Evolutionary conservation across 139 green algal species (phyloP).

Genomic region (Microglena sp.): DNA sequence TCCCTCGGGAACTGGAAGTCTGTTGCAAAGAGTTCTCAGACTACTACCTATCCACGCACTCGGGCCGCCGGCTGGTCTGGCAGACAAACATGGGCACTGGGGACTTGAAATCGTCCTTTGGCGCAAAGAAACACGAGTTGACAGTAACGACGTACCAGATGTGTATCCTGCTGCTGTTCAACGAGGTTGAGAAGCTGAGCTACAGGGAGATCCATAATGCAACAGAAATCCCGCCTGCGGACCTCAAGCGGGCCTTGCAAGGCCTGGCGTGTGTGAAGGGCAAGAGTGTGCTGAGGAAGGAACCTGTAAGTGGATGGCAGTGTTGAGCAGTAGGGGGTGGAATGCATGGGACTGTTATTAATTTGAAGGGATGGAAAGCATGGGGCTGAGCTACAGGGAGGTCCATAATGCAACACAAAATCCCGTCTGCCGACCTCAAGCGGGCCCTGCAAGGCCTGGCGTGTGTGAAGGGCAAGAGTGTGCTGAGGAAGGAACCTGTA

Average conservation of each 20-base stretch:
- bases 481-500: slow-evolving; percentile 8
- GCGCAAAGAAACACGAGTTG: slow-evolving; percentile 70
- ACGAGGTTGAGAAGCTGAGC: slow-evolving; percentile 53
- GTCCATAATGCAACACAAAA: slow-evolving; percentile 52
- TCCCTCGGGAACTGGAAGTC: slow-evolving; percentile 73
- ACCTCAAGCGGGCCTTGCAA: slow-evolving; percentile 85
- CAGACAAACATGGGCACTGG: slow-evolving; percentile 92
- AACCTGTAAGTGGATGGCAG: background rate
- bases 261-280: slow-evolving; percentile 78
- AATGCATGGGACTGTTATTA: background rate
- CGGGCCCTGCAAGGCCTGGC: slow-evolving; percentile 80
- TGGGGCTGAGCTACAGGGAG: slow-evolving; percentile 27
- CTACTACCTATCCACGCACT: slow-evolving; percentile 71
- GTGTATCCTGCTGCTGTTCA: slow-evolving; percentile 93
- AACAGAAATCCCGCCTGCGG: slow-evolving; percentile 67
- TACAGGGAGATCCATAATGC: slow-evolving; percentile 33
- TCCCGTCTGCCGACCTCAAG: slow-evolving; percentile 77
- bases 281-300: slow-evolving; percentile 8
- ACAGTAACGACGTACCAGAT: slow-evolving; percentile 87
- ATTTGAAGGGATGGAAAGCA: too few relatives aligned
- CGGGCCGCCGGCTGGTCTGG: slow-evolving; percentile 88
- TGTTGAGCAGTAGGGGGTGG: background rate
- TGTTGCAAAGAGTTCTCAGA: slow-evolving; percentile 56
- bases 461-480: slow-evolving; percentile 58
- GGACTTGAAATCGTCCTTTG: slow-evolving; percentile 73